phyloP scores from a whole-genome alignment of 2,329 filamentous ascomycete species.

The Aurifilum marmelostoma region DNA sequence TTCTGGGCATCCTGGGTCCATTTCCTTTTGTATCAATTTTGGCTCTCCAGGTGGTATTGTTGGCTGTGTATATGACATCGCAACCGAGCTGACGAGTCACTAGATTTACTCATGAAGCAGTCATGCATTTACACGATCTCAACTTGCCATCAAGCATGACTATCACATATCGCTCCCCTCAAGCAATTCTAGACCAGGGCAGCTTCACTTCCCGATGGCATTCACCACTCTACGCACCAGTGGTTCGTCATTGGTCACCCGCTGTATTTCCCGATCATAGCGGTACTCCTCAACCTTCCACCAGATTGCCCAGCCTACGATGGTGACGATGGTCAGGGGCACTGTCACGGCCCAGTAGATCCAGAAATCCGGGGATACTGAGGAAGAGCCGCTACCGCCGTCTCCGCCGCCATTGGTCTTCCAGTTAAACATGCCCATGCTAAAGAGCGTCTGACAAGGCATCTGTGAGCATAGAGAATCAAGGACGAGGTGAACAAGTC shows the following conservation, averaged over 20 bases:
- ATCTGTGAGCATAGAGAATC: neutral
- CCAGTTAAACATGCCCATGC: constrained; percentile 14
- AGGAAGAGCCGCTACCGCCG: neutral
- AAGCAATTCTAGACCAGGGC: neutral
- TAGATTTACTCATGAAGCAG: neutral
- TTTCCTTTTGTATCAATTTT: too few species aligned
- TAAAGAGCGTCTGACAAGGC: constrained; percentile 5
- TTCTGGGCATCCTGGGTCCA: neutral
- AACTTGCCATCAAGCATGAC: neutral
- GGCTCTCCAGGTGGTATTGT: neutral
- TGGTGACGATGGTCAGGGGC: constrained; percentile 5
- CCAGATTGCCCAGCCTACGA: constrained; percentile 10
- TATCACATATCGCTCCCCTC: neutral
- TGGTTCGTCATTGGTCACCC: neutral
- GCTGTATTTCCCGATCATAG: constrained; percentile 8
- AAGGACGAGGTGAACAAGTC: too few species aligned
- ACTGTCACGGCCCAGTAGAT: constrained; percentile 14
- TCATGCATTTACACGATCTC: neutral
- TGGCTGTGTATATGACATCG: neutral
- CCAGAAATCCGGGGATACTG: constrained; percentile 6
- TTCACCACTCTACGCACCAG: neutral
- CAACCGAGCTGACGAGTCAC: neutral
- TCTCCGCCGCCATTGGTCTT: neutral
- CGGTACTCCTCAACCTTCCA: constrained; percentile 15
- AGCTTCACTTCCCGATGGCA: neutral